Evolutionary conservation across 1,284 basidiomycete genomes (phyloP).

Genomic region (Ceratobasidium sp.): DNA sequence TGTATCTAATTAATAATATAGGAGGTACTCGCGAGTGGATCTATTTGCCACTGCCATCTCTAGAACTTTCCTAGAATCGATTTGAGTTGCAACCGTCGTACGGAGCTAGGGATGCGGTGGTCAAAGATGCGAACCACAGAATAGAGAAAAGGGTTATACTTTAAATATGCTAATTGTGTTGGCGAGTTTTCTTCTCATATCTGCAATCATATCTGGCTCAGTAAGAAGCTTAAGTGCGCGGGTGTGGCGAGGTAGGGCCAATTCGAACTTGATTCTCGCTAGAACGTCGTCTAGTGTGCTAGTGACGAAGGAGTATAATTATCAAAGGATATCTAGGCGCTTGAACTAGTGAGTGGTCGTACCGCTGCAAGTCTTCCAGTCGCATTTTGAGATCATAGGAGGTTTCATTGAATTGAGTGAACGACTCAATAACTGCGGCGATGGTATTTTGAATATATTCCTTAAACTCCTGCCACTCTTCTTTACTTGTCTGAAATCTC

Average conservation of each 20-base stretch:
- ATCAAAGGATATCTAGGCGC: neutral
- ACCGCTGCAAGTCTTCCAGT: neutral
- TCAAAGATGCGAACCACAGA: neutral
- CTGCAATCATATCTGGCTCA: conserved; percentile 20
- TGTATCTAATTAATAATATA: too few species aligned
- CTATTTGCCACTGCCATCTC: neutral
- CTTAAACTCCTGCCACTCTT: neutral
- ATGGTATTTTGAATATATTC: neutral
- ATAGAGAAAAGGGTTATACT: neutral
- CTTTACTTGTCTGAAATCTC: neutral
- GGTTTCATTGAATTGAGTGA: neutral
- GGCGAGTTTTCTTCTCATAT: neutral
- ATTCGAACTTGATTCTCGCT: neutral
- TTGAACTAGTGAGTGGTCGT: neutral
- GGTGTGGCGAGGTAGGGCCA: neutral
- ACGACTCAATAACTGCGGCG: neutral
- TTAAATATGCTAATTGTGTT: neutral
- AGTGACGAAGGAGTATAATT: neutral
- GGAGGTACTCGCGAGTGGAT: neutral
- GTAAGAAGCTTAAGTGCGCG: neutral
- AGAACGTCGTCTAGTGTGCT: neutral
- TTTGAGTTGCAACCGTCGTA: neutral
- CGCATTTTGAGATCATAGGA: neutral
- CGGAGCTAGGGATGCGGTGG: neutral
- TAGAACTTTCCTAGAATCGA: neutral